Percentiles rank a stretch among this genome's conserved stretches.
phyloP scores from a whole-genome alignment of 495 filamentous ascomycete genomes.

The Trichocladium uniseriatum region DNA sequence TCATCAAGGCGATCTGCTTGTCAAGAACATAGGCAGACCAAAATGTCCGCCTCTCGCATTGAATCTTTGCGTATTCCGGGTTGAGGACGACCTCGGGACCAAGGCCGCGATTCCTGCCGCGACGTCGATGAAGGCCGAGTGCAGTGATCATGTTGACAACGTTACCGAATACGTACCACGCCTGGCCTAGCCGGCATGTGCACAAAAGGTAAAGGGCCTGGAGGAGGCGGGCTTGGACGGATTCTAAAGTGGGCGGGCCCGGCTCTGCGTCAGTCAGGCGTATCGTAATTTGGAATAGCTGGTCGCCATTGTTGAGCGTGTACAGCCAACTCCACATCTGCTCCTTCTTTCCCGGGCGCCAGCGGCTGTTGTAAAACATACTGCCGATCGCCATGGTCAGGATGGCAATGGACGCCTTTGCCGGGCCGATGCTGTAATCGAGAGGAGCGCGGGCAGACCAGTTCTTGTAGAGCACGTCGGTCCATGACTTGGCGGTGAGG shows the following conservation, averaged over 20 bases:
- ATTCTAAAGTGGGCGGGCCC: slow-evolving; percentile 14
- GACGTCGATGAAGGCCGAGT: slow-evolving; percentile 26
- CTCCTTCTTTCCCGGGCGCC: neutral
- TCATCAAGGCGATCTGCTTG: slow-evolving; percentile 48
- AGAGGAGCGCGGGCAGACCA: slow-evolving; percentile 3
- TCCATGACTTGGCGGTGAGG: slow-evolving; percentile 11
- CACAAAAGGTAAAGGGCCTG: slow-evolving; percentile 21
- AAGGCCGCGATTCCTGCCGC: slow-evolving; percentile 15
- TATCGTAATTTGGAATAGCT: slow-evolving; percentile 9
- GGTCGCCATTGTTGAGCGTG: slow-evolving; percentile 15
- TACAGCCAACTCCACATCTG: slow-evolving; percentile 9
- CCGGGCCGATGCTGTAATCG: slow-evolving; percentile 11
- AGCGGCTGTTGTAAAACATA: slow-evolving; percentile 4
- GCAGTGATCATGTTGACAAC: slow-evolving; percentile 16
- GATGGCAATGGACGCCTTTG: slow-evolving; percentile 16
- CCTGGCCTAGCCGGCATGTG: slow-evolving; percentile 19
- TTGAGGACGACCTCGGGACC: slow-evolving; percentile 4
- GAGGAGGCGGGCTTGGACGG: slow-evolving; percentile 20
- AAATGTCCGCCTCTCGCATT: slow-evolving; percentile 44
- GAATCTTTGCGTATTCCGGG: slow-evolving; percentile 19
- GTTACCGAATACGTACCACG: slow-evolving; percentile 21
- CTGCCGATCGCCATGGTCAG: slow-evolving; percentile 21
- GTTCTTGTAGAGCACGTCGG: slow-evolving; percentile 13
- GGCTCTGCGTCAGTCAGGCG: slow-evolving; percentile 12
- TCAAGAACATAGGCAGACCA: slow-evolving; percentile 50